Evolutionary conservation across 2,329 filamentous ascomycete genomes (phyloP).

Genomic region (Fusarium chuoi): DNA sequence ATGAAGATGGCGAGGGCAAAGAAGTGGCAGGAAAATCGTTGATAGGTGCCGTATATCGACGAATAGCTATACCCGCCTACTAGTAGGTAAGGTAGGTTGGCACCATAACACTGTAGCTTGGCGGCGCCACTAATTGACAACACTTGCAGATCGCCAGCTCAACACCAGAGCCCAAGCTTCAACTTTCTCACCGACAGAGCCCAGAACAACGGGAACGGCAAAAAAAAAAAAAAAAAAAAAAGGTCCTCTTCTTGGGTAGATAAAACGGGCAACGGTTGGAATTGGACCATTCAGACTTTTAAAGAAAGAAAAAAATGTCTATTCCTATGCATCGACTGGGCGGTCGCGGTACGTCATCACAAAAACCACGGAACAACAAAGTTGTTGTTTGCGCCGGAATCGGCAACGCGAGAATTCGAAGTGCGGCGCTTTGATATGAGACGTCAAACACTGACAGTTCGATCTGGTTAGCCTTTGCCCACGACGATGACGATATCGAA

Average conservation of each 20-base stretch:
- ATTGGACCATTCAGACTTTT: neutral
- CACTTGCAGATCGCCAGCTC: constrained; percentile 29
- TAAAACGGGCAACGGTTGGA: neutral
- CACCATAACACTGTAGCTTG: constrained; percentile 9
- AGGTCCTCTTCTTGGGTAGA: neutral
- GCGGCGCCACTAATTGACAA: constrained; percentile 35
- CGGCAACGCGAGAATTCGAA: neutral
- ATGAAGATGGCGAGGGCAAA: neutral
- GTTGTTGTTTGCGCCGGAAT: constrained; percentile 28
- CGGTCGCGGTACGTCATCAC: constrained; percentile 54
- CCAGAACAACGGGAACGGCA: constrained; percentile 7
- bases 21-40: neutral
- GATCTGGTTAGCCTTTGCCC: constrained; percentile 75
- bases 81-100: no score
- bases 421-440: constrained; percentile 3
- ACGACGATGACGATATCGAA: constrained; percentile 75
- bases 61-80: constrained; percentile 11
- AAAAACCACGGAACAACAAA: neutral
- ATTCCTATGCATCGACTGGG: constrained; percentile 58
- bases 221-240: neutral
- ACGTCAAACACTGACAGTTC: constrained; percentile 18
- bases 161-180: constrained; percentile 27
- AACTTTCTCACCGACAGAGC: constrained; percentile 14
- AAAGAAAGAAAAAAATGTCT: constrained; percentile 46
- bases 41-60: neutral